Evolutionary conservation across 495 filamentous ascomycete genomes (phyloP).

Genomic region (Amniculicola lignicola): DNA sequence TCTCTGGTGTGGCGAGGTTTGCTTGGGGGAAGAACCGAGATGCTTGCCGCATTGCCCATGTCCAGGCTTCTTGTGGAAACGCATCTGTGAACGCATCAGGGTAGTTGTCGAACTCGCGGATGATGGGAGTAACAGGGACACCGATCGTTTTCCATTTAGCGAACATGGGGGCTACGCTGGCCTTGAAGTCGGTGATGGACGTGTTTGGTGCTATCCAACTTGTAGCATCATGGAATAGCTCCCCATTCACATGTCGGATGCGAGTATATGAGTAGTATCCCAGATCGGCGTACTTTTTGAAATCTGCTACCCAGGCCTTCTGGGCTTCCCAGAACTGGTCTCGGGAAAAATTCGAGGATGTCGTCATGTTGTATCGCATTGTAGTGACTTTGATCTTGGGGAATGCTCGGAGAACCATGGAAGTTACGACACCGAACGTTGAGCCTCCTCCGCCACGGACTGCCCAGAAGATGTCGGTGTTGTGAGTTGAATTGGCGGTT

Average conservation of each 20-base stretch:
- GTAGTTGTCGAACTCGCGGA: conserved; percentile 1
- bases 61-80: conserved; percentile 4
- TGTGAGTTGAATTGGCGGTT: not conserved
- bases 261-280: conserved; percentile 1
- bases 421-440: conserved; percentile 27
- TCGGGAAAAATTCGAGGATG: not conserved
- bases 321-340: conserved; percentile 3
- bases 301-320: not conserved
- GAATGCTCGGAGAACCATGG: conserved; percentile 11
- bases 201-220: not conserved
- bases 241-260: not conserved
- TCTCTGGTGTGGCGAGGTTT: not conserved
- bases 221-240: conserved; percentile 1
- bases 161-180: not conserved
- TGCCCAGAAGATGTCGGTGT: conserved; percentile 30
- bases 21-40: conserved; percentile 1
- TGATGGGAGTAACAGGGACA: not conserved
- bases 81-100: not conserved
- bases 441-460: conserved; percentile 24
- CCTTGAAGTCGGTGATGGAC: not conserved
- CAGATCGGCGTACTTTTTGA: conserved; percentile 1
- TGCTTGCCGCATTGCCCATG: conserved; percentile 4
- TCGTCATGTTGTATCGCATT: not conserved
- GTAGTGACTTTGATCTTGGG: conserved; percentile 14
- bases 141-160: not conserved